These are phyloP conservation scores for Elongisporangium anandrum DNA, from an alignment of 352 stramenopile species.

Conservation along the genomic window DNA sequence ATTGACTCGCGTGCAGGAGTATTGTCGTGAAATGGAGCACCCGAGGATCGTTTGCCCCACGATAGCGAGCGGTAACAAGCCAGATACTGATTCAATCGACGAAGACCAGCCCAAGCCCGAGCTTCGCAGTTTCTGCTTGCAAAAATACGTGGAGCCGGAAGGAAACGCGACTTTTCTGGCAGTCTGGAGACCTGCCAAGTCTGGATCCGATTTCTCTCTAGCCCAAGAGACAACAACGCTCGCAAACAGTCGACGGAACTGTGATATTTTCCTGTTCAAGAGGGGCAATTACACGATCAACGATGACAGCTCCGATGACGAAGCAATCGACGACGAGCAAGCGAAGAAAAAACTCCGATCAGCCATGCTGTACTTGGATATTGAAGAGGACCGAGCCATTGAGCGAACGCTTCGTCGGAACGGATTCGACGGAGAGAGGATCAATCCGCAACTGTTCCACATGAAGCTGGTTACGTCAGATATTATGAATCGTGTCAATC, in stretches of 20 bases:
- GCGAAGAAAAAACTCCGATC: neutral
- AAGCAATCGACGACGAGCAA: slow-evolving; percentile 1
- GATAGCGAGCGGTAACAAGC: neutral
- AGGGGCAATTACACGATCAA: neutral
- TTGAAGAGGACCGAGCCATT: neutral
- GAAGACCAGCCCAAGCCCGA: slow-evolving; percentile 1
- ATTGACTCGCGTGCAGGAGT: slow-evolving; percentile 10
- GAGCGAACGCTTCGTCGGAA: slow-evolving; percentile 14
- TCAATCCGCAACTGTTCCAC: slow-evolving; percentile 39
- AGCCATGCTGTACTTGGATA: neutral
- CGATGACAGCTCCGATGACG: slow-evolving; percentile 3
- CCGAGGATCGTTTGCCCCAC: slow-evolving; percentile 7
- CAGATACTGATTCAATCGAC: neutral
- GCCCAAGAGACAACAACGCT: neutral
- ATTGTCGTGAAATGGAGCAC: slow-evolving; percentile 37
- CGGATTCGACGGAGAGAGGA: slow-evolving; percentile 37
- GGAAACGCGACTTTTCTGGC: slow-evolving; percentile 31
- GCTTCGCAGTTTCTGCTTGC: slow-evolving; percentile 32
- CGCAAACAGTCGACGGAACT: neutral
- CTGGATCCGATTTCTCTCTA: neutral
- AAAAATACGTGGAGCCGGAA: slow-evolving; percentile 25
- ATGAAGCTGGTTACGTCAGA: slow-evolving; percentile 56
- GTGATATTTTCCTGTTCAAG: neutral
- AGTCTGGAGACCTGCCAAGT: slow-evolving; percentile 20
- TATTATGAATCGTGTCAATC: slow-evolving; percentile 50